phyloP scores from a whole-genome alignment of 805 yeast genomes.

The Saturnispora bothae region DNA sequence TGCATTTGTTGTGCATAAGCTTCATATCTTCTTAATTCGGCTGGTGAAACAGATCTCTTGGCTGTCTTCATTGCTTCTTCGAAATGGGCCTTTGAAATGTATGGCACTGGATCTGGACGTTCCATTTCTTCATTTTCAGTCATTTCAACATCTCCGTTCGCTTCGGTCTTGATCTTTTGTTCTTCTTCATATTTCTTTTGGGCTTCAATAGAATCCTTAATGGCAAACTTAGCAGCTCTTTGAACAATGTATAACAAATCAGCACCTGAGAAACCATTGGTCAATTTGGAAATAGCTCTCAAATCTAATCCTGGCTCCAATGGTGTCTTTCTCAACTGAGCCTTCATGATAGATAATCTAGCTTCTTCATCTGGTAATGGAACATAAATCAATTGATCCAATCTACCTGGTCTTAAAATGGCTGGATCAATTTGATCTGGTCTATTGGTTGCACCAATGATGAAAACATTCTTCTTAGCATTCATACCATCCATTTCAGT shows the following conservation, averaged over 20 bases:
- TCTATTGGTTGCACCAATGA: conserved; percentile 98
- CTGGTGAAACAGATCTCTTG: conserved; percentile 91
- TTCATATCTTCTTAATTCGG: conserved; percentile 97
- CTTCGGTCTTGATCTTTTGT: conserved; percentile 39
- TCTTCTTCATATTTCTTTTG: conserved; percentile 37
- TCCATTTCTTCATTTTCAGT: conserved; percentile 37
- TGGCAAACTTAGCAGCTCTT: conserved; percentile 97
- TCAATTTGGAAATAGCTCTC: conserved; percentile 78
- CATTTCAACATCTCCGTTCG: conserved; percentile 28
- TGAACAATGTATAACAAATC: conserved; percentile 95
- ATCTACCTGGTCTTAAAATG: conserved; percentile 95
- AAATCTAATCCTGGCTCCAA: conserved; percentile 93
- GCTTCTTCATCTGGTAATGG: conserved; percentile 97
- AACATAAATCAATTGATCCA: conserved; percentile 95
- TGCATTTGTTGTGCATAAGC: conserved; percentile 95
- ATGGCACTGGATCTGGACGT: conserved; percentile 93
- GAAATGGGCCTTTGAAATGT: conserved; percentile 83
- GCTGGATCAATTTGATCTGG: conserved; percentile 99
- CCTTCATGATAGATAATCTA: conserved; percentile 83
- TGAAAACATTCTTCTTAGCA: conserved; percentile 97
- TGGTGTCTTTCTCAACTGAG: conserved; percentile 97
- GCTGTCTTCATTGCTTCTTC: conserved; percentile 99
- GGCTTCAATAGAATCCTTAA: conserved; percentile 95
- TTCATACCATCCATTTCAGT: conserved; percentile 99
- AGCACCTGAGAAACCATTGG: conserved; percentile 99